Evolutionary conservation across 148 eudicot species (phyloP).

Genomic region (Amaranthus palmeri): DNA sequence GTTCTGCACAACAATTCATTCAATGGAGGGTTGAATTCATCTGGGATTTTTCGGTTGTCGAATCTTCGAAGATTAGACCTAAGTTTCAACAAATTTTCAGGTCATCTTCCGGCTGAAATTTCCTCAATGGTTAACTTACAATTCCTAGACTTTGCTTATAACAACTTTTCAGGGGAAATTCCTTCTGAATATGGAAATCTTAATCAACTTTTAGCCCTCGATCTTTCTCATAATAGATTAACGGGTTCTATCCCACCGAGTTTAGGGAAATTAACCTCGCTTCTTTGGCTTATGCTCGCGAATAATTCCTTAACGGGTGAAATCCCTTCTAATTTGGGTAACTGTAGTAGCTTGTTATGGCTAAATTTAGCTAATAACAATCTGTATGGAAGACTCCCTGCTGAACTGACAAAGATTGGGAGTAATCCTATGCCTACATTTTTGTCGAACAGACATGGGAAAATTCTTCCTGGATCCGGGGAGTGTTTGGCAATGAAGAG

Average conservation of each 20-base stretch:
- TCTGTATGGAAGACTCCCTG: slow-evolving; percentile 55
- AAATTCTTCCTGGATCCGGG: slow-evolving; percentile 53
- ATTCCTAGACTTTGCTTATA: slow-evolving; percentile 58
- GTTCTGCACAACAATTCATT: slow-evolving; percentile 60
- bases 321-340: slow-evolving; percentile 79
- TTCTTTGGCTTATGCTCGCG: slow-evolving; percentile 92
- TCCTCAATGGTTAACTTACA: slow-evolving; percentile 50
- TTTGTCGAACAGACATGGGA: slow-evolving; percentile 33
- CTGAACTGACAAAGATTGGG: slow-evolving; percentile 59
- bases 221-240: slow-evolving; percentile 65
- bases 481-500: slow-evolving; percentile 81
- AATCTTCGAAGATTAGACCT: slow-evolving; percentile 62
- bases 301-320: slow-evolving; percentile 67
- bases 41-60: slow-evolving; percentile 57
- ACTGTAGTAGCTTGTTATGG: slow-evolving; percentile 86
- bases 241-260: slow-evolving; percentile 64
- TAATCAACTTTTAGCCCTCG: slow-evolving; percentile 61
- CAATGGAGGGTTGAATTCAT: slow-evolving; percentile 54
- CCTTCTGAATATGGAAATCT: slow-evolving; percentile 68
- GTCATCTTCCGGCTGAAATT: slow-evolving; percentile 59
- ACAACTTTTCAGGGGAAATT: slow-evolving; percentile 57
- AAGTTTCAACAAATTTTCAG: slow-evolving; percentile 69
- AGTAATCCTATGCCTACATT: slow-evolving; percentile 54
- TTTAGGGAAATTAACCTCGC: slow-evolving; percentile 66
- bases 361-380: slow-evolving; percentile 72